Conservation (phyloP, 2,329 filamentous ascomycete species). For the Colletotrichum nymphaeae region DNA sequence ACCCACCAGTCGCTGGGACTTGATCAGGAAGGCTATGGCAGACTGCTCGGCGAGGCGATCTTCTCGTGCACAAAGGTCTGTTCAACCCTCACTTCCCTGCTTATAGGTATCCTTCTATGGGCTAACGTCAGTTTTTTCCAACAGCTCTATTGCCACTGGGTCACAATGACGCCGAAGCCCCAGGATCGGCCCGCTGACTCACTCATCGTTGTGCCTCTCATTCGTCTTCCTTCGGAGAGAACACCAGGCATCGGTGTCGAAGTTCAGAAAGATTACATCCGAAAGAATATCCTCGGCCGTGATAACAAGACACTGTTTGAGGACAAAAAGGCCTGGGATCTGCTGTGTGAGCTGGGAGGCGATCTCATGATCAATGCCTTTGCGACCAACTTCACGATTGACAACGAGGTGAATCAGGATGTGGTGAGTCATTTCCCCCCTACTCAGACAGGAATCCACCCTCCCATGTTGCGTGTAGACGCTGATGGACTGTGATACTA, state of each 20-base stretch:
- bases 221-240: neutral
- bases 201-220: neutral
- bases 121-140: neutral
- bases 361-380: neutral
- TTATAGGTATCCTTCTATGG: neutral
- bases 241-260: neutral
- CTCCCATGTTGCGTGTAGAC: neutral
- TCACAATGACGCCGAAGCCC: neutral
- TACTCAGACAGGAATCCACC: neutral
- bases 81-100: neutral
- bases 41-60: neutral
- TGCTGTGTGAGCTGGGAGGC: neutral
- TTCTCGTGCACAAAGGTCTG: neutral
- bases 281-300: neutral
- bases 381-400: neutral
- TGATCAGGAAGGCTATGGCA: neutral
- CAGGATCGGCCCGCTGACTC: neutral
- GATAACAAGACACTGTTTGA: neutral
- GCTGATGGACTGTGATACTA: neutral
- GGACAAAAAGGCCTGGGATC: neutral
- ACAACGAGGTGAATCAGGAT: neutral
- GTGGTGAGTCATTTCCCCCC: neutral
- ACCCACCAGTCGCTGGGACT: neutral
- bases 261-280: neutral
- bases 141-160: neutral